Conservation (phyloP, 306 rosid species). For the Cicer bijugum region DNA sequence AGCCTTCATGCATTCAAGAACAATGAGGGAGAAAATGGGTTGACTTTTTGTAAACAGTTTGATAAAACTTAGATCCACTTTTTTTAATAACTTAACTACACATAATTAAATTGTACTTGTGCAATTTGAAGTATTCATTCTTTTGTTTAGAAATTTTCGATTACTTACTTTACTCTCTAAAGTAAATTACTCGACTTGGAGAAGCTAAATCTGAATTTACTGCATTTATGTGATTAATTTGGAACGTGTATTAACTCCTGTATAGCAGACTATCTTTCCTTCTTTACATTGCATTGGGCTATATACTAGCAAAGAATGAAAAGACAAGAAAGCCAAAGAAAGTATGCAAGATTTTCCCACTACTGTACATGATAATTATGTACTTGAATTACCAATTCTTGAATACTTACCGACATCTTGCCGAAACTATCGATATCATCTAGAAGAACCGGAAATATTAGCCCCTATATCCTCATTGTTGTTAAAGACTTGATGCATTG, state of each 20-base stretch:
- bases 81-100: background rate
- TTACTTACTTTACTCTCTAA: background rate
- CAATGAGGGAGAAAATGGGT: conserved; percentile 36
- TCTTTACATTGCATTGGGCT: conserved; percentile 32
- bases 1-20: conserved; percentile 47
- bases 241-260: conserved; percentile 39
- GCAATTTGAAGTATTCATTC: conserved; percentile 29
- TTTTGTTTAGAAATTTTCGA: background rate
- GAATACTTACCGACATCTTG: conserved; percentile 5
- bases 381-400: conserved; percentile 44
- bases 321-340: conserved; percentile 18
- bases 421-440: conserved; percentile 51
- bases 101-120: conserved; percentile 16
- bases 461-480: conserved; percentile 49
- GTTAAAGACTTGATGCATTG: conserved; percentile 51
- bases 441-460: conserved; percentile 50
- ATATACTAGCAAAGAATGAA: conserved; percentile 36
- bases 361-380: conserved; percentile 58
- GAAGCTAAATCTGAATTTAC: background rate
- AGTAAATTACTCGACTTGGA: background rate
- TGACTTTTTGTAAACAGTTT: background rate
- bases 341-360: conserved; percentile 38
- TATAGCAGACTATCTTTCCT: conserved; percentile 29
- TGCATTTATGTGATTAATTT: conserved; percentile 35
- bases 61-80: background rate